Evolutionary conservation across 1,284 basidiomycete species (phyloP).

Genomic region (Pulchroboletus neoregius): DNA sequence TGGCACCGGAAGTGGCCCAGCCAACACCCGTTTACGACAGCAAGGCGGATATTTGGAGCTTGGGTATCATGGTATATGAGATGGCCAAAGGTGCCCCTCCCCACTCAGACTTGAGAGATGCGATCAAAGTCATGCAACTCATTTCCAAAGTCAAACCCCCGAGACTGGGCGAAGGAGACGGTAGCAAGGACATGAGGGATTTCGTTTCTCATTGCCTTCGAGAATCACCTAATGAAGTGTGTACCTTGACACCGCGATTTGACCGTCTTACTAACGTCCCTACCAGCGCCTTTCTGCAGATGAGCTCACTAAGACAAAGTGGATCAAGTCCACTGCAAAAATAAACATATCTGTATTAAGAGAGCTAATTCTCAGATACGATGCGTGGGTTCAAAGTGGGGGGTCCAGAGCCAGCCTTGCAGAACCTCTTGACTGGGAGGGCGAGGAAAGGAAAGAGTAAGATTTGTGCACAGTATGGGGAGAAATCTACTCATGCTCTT

Average conservation of each 20-base stretch:
- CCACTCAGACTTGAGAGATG: slow-evolving; percentile 76
- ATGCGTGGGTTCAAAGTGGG: slow-evolving; percentile 74
- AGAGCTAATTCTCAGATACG: slow-evolving; percentile 78
- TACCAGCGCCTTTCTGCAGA: slow-evolving; percentile 82
- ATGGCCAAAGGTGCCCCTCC: slow-evolving; percentile 95
- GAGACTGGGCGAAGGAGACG: slow-evolving; percentile 71
- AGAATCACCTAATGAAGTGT: slow-evolving; percentile 77
- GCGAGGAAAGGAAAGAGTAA: slow-evolving; percentile 55
- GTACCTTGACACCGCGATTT: slow-evolving; percentile 23
- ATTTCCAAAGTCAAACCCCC: slow-evolving; percentile 89
- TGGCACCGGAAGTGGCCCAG: slow-evolving; percentile 96
- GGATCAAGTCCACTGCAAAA: slow-evolving; percentile 83
- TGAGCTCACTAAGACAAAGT: slow-evolving; percentile 86
- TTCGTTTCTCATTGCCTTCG: slow-evolving; percentile 86
- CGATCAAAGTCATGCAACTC: slow-evolving; percentile 86
- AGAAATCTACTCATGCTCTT: slow-evolving; percentile 12
- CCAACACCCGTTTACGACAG: slow-evolving; percentile 86
- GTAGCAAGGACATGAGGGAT: slow-evolving; percentile 83
- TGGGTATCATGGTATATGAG: slow-evolving; percentile 94
- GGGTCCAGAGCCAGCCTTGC: slow-evolving; percentile 80
- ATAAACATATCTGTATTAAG: slow-evolving; percentile 69
- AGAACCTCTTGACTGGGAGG: slow-evolving; percentile 68
- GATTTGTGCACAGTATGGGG: slow-evolving; percentile 5
- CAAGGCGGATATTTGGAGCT: slow-evolving; percentile 95
- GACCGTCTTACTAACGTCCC: slow-evolving; percentile 9